A percentile compares a stretch with the other conserved stretches of the same genome.
These are phyloP conservation scores for Nakazawaea molendinolei DNA, from an alignment of 805 yeast species.

Conservation along the genomic window DNA sequence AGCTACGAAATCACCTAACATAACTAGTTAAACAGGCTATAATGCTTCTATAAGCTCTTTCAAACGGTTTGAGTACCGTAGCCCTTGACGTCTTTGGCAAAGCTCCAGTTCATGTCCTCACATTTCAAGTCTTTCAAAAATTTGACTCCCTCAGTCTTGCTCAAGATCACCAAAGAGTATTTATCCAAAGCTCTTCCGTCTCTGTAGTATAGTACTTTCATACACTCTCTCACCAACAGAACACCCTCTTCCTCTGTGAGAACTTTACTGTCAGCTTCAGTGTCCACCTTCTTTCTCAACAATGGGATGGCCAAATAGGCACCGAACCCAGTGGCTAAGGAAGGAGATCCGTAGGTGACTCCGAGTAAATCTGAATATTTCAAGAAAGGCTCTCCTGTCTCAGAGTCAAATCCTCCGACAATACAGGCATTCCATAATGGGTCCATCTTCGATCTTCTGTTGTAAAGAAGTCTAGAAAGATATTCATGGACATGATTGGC, in stretches of 20 bases:
- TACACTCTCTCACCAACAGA: constrained; percentile 69
- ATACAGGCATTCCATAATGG: constrained; percentile 94
- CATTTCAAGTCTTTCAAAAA: constrained; percentile 54
- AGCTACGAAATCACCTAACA: too few species aligned
- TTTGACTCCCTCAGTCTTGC: constrained; percentile 52
- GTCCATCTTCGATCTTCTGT: constrained; percentile 86
- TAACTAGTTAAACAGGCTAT: too few species aligned
- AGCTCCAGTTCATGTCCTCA: constrained; percentile 79
- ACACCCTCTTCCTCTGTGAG: constrained; percentile 72
- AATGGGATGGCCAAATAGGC: constrained; percentile 91
- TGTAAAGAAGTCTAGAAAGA: constrained; percentile 75
- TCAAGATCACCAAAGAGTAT: constrained; percentile 73
- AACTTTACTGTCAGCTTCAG: constrained; percentile 66
- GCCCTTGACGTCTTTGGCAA: constrained; percentile 83
- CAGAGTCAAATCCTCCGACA: constrained; percentile 81
- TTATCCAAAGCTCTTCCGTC: constrained; percentile 92
- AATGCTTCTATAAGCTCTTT: too few species aligned
- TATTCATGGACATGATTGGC: constrained; percentile 91
- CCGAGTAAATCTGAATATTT: constrained; percentile 89
- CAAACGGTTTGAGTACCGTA: constrained; percentile 69
- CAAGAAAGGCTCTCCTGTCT: constrained; percentile 58
- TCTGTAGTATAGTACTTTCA: constrained; percentile 92
- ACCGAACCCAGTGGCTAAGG: constrained; percentile 95
- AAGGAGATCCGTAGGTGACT: constrained; percentile 80
- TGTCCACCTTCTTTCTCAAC: constrained; percentile 75